These are phyloP conservation scores for Apostasia ramifera DNA, from an alignment of 106 monocot species.

Conservation along the genomic window DNA sequence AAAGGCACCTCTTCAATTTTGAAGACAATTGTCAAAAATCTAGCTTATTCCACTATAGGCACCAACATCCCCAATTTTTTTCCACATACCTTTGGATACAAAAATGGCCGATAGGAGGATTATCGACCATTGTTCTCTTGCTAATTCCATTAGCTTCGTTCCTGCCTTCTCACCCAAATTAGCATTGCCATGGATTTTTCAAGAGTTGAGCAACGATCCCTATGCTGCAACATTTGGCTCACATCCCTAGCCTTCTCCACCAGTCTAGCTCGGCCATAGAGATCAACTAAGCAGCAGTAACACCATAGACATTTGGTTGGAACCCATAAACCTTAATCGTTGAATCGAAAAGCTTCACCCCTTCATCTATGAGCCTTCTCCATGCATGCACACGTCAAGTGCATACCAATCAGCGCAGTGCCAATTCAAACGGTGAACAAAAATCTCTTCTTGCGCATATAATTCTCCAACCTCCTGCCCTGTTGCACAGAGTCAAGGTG, in stretches of 20 bases:
- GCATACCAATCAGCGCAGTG: constrained; percentile 27
- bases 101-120: constrained; percentile 25
- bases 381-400: constrained; percentile 18
- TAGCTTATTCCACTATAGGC: constrained; percentile 15
- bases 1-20: too few species aligned
- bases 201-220: constrained; percentile 23
- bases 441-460: constrained; percentile 1
- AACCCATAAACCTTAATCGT: constrained; percentile 18
- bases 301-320: constrained; percentile 11
- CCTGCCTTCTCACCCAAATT: constrained; percentile 4
- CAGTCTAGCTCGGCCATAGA: constrained; percentile 20
- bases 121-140: constrained; percentile 9
- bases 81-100: constrained; percentile 12
- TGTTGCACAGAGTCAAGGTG: constrained; percentile 18
- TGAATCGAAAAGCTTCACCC: constrained; percentile 20
- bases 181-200: constrained; percentile 11
- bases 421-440: constrained; percentile 1
- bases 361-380: constrained; percentile 20
- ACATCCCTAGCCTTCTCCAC: constrained; percentile 10
- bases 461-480: constrained; percentile 21
- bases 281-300: constrained; percentile 26
- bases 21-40: constrained; percentile 17
- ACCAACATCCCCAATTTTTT: constrained; percentile 14
- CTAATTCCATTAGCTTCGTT: constrained; percentile 17
- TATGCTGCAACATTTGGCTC: constrained; percentile 11